These are phyloP conservation scores for Geranium brycei DNA, from an alignment of 345 rosid genomes.

Conservation along the genomic window DNA sequence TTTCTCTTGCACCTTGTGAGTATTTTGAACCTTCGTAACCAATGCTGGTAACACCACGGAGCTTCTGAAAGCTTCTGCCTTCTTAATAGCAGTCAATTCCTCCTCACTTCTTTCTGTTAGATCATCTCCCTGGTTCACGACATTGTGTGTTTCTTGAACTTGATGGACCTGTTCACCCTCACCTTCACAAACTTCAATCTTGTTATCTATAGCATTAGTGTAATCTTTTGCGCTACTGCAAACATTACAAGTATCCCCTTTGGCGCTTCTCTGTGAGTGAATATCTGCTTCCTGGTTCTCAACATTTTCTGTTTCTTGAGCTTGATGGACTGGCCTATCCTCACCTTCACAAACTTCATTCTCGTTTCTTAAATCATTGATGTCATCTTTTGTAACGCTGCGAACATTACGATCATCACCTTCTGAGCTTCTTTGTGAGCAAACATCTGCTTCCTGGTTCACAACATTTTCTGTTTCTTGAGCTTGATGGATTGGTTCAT, in stretches of 20 bases:
- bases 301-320: too few species aligned
- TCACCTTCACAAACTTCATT: too few species aligned
- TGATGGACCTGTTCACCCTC: constrained; percentile 22
- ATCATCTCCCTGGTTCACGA: constrained; percentile 7
- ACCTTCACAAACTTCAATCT: not conserved
- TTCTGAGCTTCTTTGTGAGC: too few species aligned
- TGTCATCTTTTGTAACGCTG: too few species aligned
- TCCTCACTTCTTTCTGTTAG: constrained; percentile 14
- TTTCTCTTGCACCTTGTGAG: too few species aligned
- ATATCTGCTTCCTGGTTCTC: too few species aligned
- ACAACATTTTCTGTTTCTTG: too few species aligned
- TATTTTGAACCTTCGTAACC: constrained; percentile 11
- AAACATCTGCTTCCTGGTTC: too few species aligned
- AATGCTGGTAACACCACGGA: constrained; percentile 34
- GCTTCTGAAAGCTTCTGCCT: constrained; percentile 35
- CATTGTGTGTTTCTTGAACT: constrained; percentile 13
- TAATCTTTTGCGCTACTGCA: not conserved
- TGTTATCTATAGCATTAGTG: not conserved
- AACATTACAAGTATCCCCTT: not conserved
- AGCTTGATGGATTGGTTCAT: too few species aligned
- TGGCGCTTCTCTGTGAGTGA: too few species aligned
- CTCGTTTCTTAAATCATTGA: too few species aligned
- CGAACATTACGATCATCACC: not conserved
- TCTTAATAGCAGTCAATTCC: constrained; percentile 5
- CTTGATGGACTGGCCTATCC: too few species aligned